Conservation (phyloP, 257 asterid species). For the Apocynum venetum region DNA sequence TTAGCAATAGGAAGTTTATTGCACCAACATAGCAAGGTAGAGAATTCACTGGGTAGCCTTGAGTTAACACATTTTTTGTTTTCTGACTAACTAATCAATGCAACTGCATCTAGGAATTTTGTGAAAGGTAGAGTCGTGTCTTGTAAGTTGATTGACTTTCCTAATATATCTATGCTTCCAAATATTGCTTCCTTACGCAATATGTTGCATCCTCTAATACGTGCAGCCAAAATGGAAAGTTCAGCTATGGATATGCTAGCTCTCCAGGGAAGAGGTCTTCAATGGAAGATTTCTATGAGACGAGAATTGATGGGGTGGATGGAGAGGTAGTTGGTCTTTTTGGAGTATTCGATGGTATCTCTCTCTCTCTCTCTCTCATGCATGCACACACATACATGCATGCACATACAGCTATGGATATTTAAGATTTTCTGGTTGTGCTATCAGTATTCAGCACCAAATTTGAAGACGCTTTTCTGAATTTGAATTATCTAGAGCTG, state of each 20-base stretch:
- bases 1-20: not conserved
- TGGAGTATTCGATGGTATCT: slow-evolving; percentile 91
- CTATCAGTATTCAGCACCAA: not conserved
- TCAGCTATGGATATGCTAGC: slow-evolving; percentile 97
- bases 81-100: not conserved
- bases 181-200: not conserved
- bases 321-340: slow-evolving; percentile 96
- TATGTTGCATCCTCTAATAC: not conserved
- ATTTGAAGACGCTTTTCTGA: not conserved
- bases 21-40: not conserved
- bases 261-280: slow-evolving; percentile 95
- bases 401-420: not conserved
- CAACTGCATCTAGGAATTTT: not conserved
- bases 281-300: slow-evolving; percentile 98
- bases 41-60: not conserved
- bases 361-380: slow-evolving; percentile 14
- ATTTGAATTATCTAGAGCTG: not conserved
- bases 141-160: not conserved
- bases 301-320: slow-evolving; percentile 95
- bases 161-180: not conserved
- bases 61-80: not conserved
- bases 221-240: slow-evolving; percentile 86
- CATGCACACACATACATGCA: not conserved
- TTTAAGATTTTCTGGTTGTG: not conserved
- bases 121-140: not conserved